phyloP scores from a whole-genome alignment of 2,329 filamentous ascomycete genomes.

The Didymellaceae sp. region DNA sequence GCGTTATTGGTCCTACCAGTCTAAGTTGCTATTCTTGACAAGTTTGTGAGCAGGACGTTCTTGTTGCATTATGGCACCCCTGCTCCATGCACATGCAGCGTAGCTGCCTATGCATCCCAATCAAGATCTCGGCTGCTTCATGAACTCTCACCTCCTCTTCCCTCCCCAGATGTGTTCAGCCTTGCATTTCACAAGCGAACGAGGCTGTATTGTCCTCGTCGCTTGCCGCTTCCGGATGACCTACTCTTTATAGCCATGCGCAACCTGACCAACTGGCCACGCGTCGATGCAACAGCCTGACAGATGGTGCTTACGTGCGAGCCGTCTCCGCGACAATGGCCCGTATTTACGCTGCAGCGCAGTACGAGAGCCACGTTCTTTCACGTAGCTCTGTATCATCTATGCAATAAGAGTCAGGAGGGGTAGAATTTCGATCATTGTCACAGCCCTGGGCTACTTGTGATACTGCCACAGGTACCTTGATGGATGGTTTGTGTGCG shows the following conservation, averaged over 20 bases:
- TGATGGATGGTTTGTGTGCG: neutral
- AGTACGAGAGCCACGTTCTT: neutral
- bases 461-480: neutral
- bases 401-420: too few relatives aligned
- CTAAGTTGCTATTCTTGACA: too few relatives aligned
- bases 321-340: neutral
- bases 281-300: constrained; percentile 1
- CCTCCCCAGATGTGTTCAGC: neutral
- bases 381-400: too few relatives aligned
- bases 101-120: neutral
- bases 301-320: neutral
- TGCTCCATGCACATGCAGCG: constrained; percentile 1
- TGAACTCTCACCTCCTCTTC: neutral
- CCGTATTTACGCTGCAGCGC: constrained; percentile 2
- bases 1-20: too few relatives aligned
- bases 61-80: too few relatives aligned
- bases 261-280: neutral
- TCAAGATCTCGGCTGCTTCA: neutral
- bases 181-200: neutral
- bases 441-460: neutral
- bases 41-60: too few relatives aligned
- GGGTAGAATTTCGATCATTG: too few relatives aligned
- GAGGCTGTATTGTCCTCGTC: neutral
- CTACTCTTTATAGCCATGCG: constrained; percentile 8
- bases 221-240: neutral